Base-by-base conservation (phyloP, 257 asterid genomes). In the Solanum bukasovii region DNA sequence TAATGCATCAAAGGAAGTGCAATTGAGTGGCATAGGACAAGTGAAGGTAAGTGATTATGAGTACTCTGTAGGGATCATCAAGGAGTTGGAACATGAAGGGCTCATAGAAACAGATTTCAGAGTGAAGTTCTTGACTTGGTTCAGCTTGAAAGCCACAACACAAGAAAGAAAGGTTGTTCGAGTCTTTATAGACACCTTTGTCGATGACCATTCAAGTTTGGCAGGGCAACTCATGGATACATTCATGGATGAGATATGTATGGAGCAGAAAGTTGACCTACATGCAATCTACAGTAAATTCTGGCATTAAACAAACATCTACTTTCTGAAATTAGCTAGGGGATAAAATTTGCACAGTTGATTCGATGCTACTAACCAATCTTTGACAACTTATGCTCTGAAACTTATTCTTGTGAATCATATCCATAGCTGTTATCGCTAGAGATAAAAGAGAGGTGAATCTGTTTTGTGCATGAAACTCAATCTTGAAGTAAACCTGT, bases 61-160 rank as follows among this genome's bases (percentile, higher is more conserved):
- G 94, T 93, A 93, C 74, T 94, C 94, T n/a, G 98, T 96, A 89
- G 93, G 94, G 77, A 93, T 92, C 40, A 85, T 96, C 29, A 87
- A 98, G 13, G 89, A 93, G 93, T 87, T 96, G 90, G 99, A 96
- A 91, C 92, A 95, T 9, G 97, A 92, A 21, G 98, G 98, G 42
- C 93, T 93, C 89, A 87, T 96, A 2, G 95, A 92, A 72, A 90
- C 93, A 37, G 56, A 88, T 49, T 96, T 94, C 65, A 93, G 98
- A 46, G 92, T 93, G 93, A 96, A 94, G 84, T 95, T 96, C 88
- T 88, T 96, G 89, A 95, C 98, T 3, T 96, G 98, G 98, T 96
- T 93, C 81, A 92, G 98, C 88, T 88, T 96, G 92, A 93, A 95
- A 74, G 98, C 98, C 27, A 93, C 91, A 0, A 81, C 94, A 14